Evolutionary conservation across 176 grass and related monocot species (phyloP).

Genomic region (Hsuehochloa calcarea): DNA sequence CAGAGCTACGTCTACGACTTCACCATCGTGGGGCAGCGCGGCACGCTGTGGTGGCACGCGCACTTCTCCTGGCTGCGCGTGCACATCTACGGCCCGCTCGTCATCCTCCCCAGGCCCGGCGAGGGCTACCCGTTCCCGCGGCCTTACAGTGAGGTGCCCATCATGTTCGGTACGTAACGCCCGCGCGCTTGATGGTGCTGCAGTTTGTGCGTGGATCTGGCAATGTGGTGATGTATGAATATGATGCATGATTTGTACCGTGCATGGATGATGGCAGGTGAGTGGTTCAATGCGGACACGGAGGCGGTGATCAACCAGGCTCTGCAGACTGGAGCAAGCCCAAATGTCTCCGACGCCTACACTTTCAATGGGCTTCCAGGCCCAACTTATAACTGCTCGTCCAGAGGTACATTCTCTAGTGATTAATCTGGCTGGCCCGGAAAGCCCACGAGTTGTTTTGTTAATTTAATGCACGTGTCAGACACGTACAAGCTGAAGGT

Average conservation of each 20-base stretch:
- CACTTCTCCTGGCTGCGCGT: constrained; percentile 81
- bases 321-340: constrained; percentile 50
- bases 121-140: constrained; percentile 61
- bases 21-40: constrained; percentile 53
- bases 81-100: constrained; percentile 62
- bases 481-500: constrained; percentile 78
- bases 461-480: not conserved
- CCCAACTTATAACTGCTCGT: constrained; percentile 68
- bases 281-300: constrained; percentile 67
- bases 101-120: constrained; percentile 60
- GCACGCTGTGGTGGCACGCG: constrained; percentile 92
- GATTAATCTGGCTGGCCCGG: not conserved
- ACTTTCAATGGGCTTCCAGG: constrained; percentile 75
- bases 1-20: constrained; percentile 62
- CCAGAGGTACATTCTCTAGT: constrained; percentile 18
- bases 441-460: not conserved
- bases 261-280: constrained; percentile 35
- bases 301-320: constrained; percentile 65
- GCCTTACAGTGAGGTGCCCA: constrained; percentile 64
- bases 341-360: constrained; percentile 68
- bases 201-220: not conserved
- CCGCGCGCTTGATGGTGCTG: not conserved
- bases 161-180: constrained; percentile 55
- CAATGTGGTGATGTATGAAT: not conserved
- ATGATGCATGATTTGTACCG: not conserved